These are phyloP conservation scores for Aspergillus steynii DNA, from an alignment of 495 filamentous ascomycete species.

Conservation along the genomic window DNA sequence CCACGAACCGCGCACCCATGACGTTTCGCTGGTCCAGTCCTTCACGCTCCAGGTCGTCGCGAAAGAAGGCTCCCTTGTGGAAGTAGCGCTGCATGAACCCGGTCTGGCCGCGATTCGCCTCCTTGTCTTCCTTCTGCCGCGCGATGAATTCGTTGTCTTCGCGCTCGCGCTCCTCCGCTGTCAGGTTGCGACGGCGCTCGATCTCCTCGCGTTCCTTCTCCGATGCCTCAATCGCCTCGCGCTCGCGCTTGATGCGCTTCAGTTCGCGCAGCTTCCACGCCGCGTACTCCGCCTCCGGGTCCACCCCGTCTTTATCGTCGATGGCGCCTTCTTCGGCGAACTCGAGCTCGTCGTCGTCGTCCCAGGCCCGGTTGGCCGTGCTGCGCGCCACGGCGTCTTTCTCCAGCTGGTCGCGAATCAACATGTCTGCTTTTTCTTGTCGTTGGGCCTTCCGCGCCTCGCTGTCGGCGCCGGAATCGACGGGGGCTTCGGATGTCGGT, in stretches of 20 bases:
- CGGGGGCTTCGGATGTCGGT: conserved; percentile 38
- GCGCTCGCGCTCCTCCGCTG: conserved; percentile 78
- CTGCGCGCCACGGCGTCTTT: conserved; percentile 74
- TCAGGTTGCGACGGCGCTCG: conserved; percentile 84
- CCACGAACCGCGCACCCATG: conserved; percentile 75
- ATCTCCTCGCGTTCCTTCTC: conserved; percentile 89
- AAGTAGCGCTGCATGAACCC: conserved; percentile 94
- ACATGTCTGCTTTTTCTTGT: conserved; percentile 67
- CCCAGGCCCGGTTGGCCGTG: conserved; percentile 79
- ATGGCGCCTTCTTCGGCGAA: conserved; percentile 65
- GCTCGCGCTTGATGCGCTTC: conserved; percentile 79
- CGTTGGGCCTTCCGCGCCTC: conserved; percentile 55
- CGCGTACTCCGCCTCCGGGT: conserved; percentile 85
- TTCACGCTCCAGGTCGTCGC: conserved; percentile 71
- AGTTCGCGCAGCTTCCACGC: conserved; percentile 95
- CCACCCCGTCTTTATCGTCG: conserved; percentile 82
- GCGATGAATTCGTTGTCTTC: conserved; percentile 81
- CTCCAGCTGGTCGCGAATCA: conserved; percentile 87
- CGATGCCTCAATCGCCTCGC: conserved; percentile 76
- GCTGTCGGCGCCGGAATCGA: conserved; percentile 52
- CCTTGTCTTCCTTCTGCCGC: conserved; percentile 78
- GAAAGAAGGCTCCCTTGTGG: conserved; percentile 95
- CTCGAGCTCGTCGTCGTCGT: conserved; percentile 73
- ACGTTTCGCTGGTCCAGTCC: conserved; percentile 75
- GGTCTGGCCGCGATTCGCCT: conserved; percentile 80